Evolutionary conservation across 352 stramenopile species (phyloP).

Genomic region (Elongisporangium anandrum): DNA sequence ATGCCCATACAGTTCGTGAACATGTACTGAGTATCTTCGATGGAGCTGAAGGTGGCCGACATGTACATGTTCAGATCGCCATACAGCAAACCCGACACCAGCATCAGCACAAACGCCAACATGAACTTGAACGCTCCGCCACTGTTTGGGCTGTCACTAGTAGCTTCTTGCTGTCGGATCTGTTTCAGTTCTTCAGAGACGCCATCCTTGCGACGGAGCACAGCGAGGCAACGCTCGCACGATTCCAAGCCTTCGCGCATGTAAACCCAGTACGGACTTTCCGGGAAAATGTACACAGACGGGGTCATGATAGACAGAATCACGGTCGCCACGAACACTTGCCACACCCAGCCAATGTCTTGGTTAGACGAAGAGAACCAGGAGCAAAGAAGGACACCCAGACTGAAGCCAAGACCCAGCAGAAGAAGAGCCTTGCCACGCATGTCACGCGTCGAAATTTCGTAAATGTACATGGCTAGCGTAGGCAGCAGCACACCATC

Average conservation of each 20-base stretch:
- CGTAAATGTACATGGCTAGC: constrained; percentile 81
- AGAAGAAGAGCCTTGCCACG: constrained; percentile 75
- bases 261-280: constrained; percentile 85
- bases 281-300: constrained; percentile 80
- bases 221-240: constrained; percentile 61
- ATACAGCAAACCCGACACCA: constrained; percentile 61
- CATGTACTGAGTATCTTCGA: constrained; percentile 67
- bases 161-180: constrained; percentile 70
- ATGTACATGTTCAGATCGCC: constrained; percentile 77
- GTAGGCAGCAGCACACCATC: constrained; percentile 70
- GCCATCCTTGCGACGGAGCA: constrained; percentile 73
- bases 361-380: constrained; percentile 72
- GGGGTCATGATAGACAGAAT: constrained; percentile 79
- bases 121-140: constrained; percentile 58
- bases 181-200: constrained; percentile 70
- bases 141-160: constrained; percentile 23
- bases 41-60: constrained; percentile 47
- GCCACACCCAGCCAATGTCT: constrained; percentile 80
- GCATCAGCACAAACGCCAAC: constrained; percentile 60
- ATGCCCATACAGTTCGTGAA: constrained; percentile 72
- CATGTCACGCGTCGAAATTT: constrained; percentile 83
- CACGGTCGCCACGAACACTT: constrained; percentile 76
- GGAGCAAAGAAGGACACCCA: constrained; percentile 51
- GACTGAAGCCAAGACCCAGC: constrained; percentile 63
- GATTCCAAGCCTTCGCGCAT: constrained; percentile 70